Conservation (phyloP, 208 protist species). For the Leptomonas pyrrhocoris region DNA sequence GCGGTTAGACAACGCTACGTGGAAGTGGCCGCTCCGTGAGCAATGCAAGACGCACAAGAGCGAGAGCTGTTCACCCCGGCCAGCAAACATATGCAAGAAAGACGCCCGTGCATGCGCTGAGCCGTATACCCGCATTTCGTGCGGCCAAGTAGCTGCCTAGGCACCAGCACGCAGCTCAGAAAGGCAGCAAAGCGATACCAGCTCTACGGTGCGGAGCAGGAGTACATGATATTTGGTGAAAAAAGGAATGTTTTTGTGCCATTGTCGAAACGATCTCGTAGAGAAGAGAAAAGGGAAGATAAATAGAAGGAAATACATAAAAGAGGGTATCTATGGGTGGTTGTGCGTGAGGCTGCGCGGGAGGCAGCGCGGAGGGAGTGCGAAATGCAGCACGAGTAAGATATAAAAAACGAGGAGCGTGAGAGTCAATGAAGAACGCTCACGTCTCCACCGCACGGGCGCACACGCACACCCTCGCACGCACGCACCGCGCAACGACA, state of each 20-base stretch:
- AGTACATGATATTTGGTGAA: too few relatives aligned
- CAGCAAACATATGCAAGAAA: too few relatives aligned
- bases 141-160: too few relatives aligned
- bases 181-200: too few relatives aligned
- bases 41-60: too few relatives aligned
- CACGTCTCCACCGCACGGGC: background rate
- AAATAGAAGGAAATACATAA: conserved; percentile 4
- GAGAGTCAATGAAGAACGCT: background rate
- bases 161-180: too few relatives aligned
- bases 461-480: conserved; percentile 1
- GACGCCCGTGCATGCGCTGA: too few relatives aligned
- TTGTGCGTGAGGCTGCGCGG: background rate
- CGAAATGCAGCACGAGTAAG: background rate
- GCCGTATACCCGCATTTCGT: too few relatives aligned
- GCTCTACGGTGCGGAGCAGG: too few relatives aligned
- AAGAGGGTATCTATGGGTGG: conserved; percentile 24
- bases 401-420: background rate
- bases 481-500: conserved; percentile 1
- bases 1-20: too few relatives aligned
- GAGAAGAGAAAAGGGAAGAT: background rate
- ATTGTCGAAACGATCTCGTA: conserved; percentile 6
- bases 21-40: too few relatives aligned
- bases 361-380: background rate
- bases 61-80: too few relatives aligned
- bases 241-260: conserved; percentile 1